Conservation (phyloP, 2,329 filamentous ascomycete species). For the Capronia coronata region DNA sequence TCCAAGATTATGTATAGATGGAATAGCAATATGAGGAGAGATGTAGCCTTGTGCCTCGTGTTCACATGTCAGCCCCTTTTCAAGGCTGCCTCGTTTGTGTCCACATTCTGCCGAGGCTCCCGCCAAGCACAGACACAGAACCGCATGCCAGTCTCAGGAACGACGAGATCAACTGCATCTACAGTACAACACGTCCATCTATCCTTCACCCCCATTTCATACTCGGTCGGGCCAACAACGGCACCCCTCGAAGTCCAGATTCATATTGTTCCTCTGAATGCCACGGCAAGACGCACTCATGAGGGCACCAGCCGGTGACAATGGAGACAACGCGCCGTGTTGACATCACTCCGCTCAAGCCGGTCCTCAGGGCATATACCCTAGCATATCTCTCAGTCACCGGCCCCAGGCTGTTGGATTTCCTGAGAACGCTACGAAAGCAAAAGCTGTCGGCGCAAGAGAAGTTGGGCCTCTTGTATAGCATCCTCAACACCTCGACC, state of each 20-base stretch:
- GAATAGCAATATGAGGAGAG: neutral
- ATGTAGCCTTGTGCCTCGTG: neutral
- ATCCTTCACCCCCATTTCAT: neutral
- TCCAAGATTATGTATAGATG: neutral
- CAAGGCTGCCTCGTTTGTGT: no score
- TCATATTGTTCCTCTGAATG: no score
- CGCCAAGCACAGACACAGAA: neutral
- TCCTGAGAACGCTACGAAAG: conserved; percentile 33
- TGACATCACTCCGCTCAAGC: conserved; percentile 17
- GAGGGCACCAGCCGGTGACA: neutral
- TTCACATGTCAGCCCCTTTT: neutral
- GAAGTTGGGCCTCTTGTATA: conserved; percentile 31
- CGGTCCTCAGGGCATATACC: conserved; percentile 42
- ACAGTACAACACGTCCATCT: neutral
- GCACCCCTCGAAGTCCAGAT: no score
- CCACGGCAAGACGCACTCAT: neutral
- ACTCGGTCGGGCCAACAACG: no score
- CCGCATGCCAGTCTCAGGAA: no score
- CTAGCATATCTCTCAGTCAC: conserved; percentile 45
- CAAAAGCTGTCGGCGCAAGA: conserved; percentile 32
- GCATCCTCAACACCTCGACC: conserved; percentile 24
- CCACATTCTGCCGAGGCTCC: neutral
- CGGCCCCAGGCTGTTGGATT: conserved; percentile 41
- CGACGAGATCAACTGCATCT: neutral
- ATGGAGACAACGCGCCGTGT: conserved; percentile 4